phyloP scores from a whole-genome alignment of 805 yeast species.

The Wickerhamomyces chambardii region DNA sequence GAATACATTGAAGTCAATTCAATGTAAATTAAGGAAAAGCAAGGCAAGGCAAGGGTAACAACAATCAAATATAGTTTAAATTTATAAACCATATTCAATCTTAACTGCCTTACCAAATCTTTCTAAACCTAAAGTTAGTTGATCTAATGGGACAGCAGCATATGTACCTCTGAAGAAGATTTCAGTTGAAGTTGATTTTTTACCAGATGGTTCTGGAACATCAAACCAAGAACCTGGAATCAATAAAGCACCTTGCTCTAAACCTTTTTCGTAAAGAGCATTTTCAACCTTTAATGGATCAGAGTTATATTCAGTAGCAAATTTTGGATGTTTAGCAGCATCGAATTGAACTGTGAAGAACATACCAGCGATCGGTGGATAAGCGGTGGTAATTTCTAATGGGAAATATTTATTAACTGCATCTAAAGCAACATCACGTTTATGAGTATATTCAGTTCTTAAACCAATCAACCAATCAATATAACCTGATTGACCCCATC shows the following conservation, averaged over 20 bases:
- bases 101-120: conserved; percentile 59
- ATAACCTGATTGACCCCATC: conserved; percentile 90
- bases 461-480: conserved; percentile 83
- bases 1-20: too few relatives aligned
- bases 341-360: conserved; percentile 70
- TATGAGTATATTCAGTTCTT: conserved; percentile 68
- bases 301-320: conserved; percentile 39
- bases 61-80: too few relatives aligned
- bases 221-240: conserved; percentile 83
- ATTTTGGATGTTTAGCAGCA: conserved; percentile 75
- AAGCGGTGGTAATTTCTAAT: conserved; percentile 26
- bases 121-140: conserved; percentile 50
- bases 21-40: too few relatives aligned
- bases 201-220: conserved; percentile 43
- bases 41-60: too few relatives aligned
- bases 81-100: conserved; percentile 33
- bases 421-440: conserved; percentile 76
- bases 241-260: conserved; percentile 56
- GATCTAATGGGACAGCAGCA: conserved; percentile 73
- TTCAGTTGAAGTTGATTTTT: conserved; percentile 31
- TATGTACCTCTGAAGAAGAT: conserved; percentile 81
- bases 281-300: conserved; percentile 61
- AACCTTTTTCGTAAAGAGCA: conserved; percentile 51
- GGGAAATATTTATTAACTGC: conserved; percentile 52
- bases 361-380: conserved; percentile 81